A percentile compares a stretch with the other conserved stretches of the same genome.
These are phyloP conservation scores for Teunomyces atbi DNA, from an alignment of 805 yeast species.

Conservation along the genomic window DNA sequence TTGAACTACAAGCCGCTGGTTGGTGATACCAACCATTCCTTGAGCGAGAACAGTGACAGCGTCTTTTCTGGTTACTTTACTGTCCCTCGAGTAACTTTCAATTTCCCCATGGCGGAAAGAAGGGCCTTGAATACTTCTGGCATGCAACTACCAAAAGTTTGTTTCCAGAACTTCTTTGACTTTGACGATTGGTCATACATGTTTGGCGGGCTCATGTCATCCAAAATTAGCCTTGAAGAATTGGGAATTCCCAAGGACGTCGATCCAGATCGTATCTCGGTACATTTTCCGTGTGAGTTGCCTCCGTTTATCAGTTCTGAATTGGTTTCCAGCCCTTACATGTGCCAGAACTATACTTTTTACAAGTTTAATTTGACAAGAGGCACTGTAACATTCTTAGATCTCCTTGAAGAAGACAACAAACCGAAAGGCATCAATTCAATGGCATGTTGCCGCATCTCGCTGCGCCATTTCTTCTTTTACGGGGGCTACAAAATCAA, in stretches of 20 bases:
- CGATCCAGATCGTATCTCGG: slow-evolving; percentile 30
- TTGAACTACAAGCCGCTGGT: not conserved
- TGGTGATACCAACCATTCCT: not conserved
- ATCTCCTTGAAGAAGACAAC: slow-evolving; percentile 30
- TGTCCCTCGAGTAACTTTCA: slow-evolving; percentile 24
- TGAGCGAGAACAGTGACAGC: slow-evolving; percentile 8
- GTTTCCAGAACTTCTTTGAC: slow-evolving; percentile 34
- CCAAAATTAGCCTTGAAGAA: slow-evolving; percentile 17
- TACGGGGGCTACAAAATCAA: slow-evolving; percentile 66
- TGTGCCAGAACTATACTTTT: slow-evolving; percentile 37
- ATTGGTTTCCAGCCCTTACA: slow-evolving; percentile 39
- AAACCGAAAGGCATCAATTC: slow-evolving; percentile 55
- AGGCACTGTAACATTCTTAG: slow-evolving; percentile 29
- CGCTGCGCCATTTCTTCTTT: slow-evolving; percentile 55
- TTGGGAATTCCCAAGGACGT: slow-evolving; percentile 34
- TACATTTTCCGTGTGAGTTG: slow-evolving; percentile 35
- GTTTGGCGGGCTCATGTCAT: slow-evolving; percentile 37
- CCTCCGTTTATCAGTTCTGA: slow-evolving; percentile 40
- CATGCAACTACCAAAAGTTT: slow-evolving; percentile 19
- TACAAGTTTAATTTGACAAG: slow-evolving; percentile 29
- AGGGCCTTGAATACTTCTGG: slow-evolving; percentile 6
- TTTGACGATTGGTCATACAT: slow-evolving; percentile 28
- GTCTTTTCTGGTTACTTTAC: slow-evolving; percentile 28
- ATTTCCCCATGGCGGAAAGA: slow-evolving; percentile 16
- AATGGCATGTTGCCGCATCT: slow-evolving; percentile 47